Conservation (phyloP, 805 yeast species). For the Zygosaccharomyces gambellarensis region DNA sequence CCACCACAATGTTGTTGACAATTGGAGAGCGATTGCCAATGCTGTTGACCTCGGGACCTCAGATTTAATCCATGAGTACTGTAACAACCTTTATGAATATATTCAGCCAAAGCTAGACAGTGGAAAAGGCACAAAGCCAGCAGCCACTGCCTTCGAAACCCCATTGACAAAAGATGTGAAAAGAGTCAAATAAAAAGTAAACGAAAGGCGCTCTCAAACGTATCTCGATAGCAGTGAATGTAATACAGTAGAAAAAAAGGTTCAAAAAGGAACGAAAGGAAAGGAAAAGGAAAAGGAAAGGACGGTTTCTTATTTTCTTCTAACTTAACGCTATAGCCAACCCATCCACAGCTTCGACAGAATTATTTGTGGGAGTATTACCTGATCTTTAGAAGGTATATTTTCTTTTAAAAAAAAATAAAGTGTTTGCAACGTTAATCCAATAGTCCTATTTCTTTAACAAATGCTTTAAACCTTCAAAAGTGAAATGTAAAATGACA, state of each 20-base stretch:
- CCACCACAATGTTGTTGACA: constrained; percentile 53
- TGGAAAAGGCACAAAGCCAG: constrained; percentile 1
- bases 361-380: neutral
- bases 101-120: constrained; percentile 2
- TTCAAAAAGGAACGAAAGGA: neutral
- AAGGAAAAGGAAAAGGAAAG: neutral
- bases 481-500: neutral
- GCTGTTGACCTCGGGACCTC: constrained; percentile 42
- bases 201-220: neutral
- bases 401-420: neutral
- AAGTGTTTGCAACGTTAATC: neutral
- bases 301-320: neutral
- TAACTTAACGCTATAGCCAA: neutral
- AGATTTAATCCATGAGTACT: constrained; percentile 17
- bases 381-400: neutral
- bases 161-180: neutral
- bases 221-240: neutral
- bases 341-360: constrained; percentile 1
- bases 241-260: neutral
- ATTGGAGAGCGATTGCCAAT: constrained; percentile 54
- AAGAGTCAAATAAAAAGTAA: neutral
- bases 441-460: neutral
- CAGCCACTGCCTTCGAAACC: constrained; percentile 4
- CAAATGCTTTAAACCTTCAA: neutral
- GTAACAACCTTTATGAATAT: constrained; percentile 36